These are phyloP conservation scores for Lophiostoma macrostomum DNA, from an alignment of 495 filamentous ascomycete genomes.

Conservation along the genomic window DNA sequence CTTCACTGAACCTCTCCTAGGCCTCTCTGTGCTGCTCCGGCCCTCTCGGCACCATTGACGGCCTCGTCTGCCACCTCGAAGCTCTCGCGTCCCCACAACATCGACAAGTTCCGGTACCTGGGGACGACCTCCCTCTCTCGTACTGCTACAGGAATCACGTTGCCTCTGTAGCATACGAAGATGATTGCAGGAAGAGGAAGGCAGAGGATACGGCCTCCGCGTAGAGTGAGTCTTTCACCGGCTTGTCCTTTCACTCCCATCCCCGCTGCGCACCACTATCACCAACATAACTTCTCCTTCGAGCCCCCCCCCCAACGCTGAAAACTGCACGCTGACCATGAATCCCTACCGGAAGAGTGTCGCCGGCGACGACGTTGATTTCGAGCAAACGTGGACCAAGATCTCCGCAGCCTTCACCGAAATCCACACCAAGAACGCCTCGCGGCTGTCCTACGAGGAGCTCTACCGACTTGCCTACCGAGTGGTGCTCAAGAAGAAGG, in stretches of 20 bases:
- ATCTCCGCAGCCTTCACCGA: constrained; percentile 71
- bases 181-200: constrained; percentile 66
- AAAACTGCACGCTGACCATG: neutral
- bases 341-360: constrained; percentile 49
- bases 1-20: too few species aligned
- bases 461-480: constrained; percentile 95
- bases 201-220: constrained; percentile 69
- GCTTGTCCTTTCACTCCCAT: neutral
- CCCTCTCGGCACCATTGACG: too few species aligned
- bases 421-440: constrained; percentile 92
- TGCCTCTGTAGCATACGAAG: neutral
- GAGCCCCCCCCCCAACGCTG: neutral
- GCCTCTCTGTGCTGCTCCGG: too few species aligned
- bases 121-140: neutral
- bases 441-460: constrained; percentile 86
- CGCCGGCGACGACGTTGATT: constrained; percentile 60
- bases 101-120: too few species aligned
- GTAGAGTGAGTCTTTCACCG: constrained; percentile 54
- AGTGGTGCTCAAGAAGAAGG: constrained; percentile 84
- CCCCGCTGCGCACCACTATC: constrained; percentile 11
- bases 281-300: neutral
- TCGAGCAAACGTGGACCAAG: constrained; percentile 75
- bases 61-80: too few species aligned
- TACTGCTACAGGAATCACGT: neutral
- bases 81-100: too few species aligned